Percentiles rank a stretch among this genome's conserved stretches.
These are phyloP conservation scores for Fusarium phyllophilum DNA, from an alignment of 2,329 filamentous ascomycete species.

Conservation along the genomic window DNA sequence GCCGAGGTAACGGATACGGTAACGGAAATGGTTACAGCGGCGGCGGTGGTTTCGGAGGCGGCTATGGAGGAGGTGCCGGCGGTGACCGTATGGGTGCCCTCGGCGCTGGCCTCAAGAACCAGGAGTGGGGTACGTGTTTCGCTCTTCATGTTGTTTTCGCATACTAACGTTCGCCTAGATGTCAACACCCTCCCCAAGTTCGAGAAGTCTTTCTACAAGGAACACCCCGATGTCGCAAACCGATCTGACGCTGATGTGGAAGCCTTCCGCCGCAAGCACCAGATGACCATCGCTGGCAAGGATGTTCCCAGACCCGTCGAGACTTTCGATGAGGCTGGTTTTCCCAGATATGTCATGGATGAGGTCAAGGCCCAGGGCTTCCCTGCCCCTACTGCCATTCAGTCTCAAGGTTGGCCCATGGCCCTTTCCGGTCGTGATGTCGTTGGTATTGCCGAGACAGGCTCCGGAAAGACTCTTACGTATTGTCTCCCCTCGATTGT, in stretches of 20 bases:
- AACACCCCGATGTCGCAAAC: conserved; percentile 79
- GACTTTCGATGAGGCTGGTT: conserved; percentile 97
- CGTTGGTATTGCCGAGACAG: conserved; percentile 98
- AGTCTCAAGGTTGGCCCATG: conserved; percentile 99
- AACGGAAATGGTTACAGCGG: conserved; percentile 52
- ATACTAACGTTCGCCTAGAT: conserved; percentile 64
- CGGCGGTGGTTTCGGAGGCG: conserved; percentile 51
- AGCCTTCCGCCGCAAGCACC: conserved; percentile 84
- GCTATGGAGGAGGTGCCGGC: conserved; percentile 67
- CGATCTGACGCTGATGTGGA: conserved; percentile 85
- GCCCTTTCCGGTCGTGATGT: conserved; percentile 97
- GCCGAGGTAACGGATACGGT: conserved; percentile 59
- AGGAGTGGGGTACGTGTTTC: conserved; percentile 81
- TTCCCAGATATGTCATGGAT: conserved; percentile 96
- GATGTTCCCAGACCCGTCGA: conserved; percentile 94
- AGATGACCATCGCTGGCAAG: conserved; percentile 82
- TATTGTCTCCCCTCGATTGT: conserved; percentile 99
- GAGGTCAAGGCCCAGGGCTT: conserved; percentile 99
- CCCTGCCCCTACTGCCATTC: conserved; percentile 91
- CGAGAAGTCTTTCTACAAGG: conserved; percentile 99
- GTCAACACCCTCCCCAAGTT: conserved; percentile 86
- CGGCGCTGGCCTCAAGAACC: conserved; percentile 86
- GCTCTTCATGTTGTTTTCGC: conserved; percentile 36
- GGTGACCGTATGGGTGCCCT: conserved; percentile 96
- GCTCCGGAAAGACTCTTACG: conserved; percentile 98